Evolutionary conservation across 352 stramenopile species (phyloP).

Genomic region (Pythium apleroticum): DNA sequence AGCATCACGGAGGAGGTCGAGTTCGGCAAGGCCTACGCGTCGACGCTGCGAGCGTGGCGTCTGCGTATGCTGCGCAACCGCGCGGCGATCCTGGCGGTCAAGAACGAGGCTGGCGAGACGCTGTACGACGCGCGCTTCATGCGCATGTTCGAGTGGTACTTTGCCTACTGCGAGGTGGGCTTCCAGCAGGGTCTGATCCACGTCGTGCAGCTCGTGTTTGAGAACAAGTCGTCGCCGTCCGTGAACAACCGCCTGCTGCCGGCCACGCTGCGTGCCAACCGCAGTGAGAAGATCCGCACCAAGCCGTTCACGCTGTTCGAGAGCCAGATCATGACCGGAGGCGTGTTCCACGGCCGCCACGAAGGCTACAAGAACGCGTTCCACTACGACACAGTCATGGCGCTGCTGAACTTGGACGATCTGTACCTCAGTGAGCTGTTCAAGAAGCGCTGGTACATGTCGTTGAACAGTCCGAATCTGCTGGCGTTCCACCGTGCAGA

Average conservation of each 20-base stretch:
- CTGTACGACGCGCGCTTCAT: constrained; percentile 32
- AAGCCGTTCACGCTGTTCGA: constrained; percentile 21
- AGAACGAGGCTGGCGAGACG: background rate
- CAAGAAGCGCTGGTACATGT: constrained; percentile 25
- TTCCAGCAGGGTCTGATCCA: constrained; percentile 31
- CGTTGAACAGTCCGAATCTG: constrained; percentile 22
- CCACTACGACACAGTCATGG: constrained; percentile 26
- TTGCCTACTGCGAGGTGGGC: constrained; percentile 29
- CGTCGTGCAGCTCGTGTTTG: constrained; percentile 27
- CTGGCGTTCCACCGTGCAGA: constrained; percentile 27
- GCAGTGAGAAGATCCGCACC: constrained; percentile 25
- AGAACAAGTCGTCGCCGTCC: constrained; percentile 20
- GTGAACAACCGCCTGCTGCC: constrained; percentile 6
- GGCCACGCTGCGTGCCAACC: constrained; percentile 13
- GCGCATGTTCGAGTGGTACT: constrained; percentile 34
- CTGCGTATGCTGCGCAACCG: constrained; percentile 29
- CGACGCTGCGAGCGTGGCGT: constrained; percentile 27
- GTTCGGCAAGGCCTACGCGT: constrained; percentile 27
- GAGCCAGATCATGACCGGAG: constrained; percentile 27
- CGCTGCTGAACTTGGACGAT: constrained; percentile 25
- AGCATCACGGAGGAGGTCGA: constrained; percentile 27
- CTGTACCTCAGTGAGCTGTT: constrained; percentile 22
- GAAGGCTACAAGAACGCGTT: constrained; percentile 27
- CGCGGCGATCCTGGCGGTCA: constrained; percentile 15
- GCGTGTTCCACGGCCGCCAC: constrained; percentile 26